These are phyloP conservation scores for Diaporthe sp. DNA, from an alignment of 2,329 filamentous ascomycete species.

Conservation along the genomic window DNA sequence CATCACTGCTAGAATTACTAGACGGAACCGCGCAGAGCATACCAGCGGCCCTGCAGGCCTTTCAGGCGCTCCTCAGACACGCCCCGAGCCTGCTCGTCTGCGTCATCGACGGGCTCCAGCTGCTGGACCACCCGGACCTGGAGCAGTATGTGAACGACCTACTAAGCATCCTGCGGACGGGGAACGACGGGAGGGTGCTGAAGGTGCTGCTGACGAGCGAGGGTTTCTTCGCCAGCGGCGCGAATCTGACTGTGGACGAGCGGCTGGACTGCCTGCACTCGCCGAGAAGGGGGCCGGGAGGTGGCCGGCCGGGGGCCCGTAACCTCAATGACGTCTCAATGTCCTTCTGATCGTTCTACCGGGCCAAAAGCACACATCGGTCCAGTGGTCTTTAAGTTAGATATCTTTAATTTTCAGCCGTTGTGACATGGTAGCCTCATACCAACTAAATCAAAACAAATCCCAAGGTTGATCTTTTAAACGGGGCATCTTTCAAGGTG, in stretches of 20 bases:
- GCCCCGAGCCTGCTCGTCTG: not conserved
- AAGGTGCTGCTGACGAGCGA: constrained; percentile 4
- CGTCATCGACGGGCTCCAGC: not conserved
- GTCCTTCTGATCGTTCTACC: not conserved
- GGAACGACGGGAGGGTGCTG: not conserved
- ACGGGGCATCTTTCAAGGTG: too few species aligned
- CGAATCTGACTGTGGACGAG: not conserved
- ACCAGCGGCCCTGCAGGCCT: not conserved
- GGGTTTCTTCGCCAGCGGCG: not conserved
- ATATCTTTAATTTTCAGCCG: too few species aligned
- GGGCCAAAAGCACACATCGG: too few species aligned
- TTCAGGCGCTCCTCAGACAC: not conserved
- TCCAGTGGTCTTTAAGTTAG: too few species aligned
- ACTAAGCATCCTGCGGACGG: not conserved
- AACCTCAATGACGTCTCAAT: not conserved
- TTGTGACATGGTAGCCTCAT: too few species aligned
- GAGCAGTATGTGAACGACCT: not conserved
- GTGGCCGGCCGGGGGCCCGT: not conserved
- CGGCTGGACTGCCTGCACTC: not conserved
- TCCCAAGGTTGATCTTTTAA: too few species aligned
- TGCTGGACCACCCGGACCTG: not conserved
- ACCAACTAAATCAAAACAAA: too few species aligned
- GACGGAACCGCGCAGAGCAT: not conserved
- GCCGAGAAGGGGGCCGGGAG: not conserved
- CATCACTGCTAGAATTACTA: not conserved